phyloP scores from a whole-genome alignment of 805 yeast genomes.

The Debaryomyces maramus region DNA sequence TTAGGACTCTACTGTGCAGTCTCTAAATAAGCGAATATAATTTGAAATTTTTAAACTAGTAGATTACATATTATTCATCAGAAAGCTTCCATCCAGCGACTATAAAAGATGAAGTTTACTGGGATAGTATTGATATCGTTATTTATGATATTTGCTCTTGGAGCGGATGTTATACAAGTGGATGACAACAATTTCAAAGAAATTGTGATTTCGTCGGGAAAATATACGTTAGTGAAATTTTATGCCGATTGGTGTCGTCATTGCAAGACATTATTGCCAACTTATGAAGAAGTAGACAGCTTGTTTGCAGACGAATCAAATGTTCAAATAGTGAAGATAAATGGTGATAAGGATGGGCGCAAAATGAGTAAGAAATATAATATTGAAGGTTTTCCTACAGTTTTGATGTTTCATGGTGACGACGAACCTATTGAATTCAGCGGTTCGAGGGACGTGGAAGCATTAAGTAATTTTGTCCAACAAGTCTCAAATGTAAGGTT shows the following conservation, averaged over 20 bases:
- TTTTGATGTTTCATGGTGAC: conserved; percentile 56
- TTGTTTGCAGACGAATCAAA: conserved; percentile 29
- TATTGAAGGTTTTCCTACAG: conserved; percentile 65
- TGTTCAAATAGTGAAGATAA: conserved; percentile 53
- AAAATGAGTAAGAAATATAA: conserved; percentile 50
- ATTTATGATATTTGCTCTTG: not conserved
- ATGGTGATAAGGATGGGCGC: conserved; percentile 57
- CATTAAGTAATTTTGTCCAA: conserved; percentile 54
- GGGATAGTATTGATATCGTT: not conserved
- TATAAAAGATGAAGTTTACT: not conserved
- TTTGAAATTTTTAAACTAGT: no score
- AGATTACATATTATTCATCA: no score
- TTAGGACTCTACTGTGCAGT: no score
- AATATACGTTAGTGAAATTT: conserved; percentile 45
- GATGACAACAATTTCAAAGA: conserved; percentile 54
- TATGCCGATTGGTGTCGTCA: conserved; percentile 76
- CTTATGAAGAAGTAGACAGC: conserved; percentile 37
- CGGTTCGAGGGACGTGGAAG: conserved; percentile 53
- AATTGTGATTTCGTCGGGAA: conserved; percentile 55
- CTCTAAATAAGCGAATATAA: no score
- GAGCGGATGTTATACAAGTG: conserved; percentile 36
- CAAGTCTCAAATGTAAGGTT: conserved; percentile 29
- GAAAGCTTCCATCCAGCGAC: no score
- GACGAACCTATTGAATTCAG: conserved; percentile 53
- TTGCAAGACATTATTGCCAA: conserved; percentile 59